These are phyloP conservation scores for Cochlearia excelsa DNA, from an alignment of 345 rosid species.

Conservation along the genomic window DNA sequence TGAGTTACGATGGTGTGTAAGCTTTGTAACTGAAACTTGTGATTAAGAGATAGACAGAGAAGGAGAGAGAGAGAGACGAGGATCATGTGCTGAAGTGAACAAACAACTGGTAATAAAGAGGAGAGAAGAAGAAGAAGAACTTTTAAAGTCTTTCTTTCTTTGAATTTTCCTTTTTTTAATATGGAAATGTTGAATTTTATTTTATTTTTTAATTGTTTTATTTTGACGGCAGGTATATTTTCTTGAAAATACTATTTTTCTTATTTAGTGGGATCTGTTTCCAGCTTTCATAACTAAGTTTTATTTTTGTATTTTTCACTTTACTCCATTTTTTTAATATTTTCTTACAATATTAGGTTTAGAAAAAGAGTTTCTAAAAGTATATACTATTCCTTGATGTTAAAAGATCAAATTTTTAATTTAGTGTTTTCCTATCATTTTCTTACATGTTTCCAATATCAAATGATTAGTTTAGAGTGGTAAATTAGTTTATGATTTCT, in stretches of 20 bases:
- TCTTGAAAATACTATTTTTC: constrained; percentile 8
- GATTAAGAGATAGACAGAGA: constrained; percentile 20
- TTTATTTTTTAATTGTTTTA: background rate
- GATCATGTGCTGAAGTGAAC: constrained; percentile 37
- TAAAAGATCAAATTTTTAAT: too few relatives aligned
- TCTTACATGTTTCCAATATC: too few relatives aligned
- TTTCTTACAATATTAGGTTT: too few relatives aligned
- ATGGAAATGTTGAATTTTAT: background rate
- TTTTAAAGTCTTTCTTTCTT: constrained; percentile 16
- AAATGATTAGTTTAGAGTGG: too few relatives aligned
- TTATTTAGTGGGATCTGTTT: too few relatives aligned
- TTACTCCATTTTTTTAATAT: too few relatives aligned
- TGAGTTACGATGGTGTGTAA: constrained; percentile 22
- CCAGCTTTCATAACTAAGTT: too few relatives aligned
- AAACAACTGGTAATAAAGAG: constrained; percentile 33
- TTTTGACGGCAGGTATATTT: background rate
- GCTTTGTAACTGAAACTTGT: constrained; percentile 32
- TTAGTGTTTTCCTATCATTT: too few relatives aligned
- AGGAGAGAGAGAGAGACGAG: constrained; percentile 28
- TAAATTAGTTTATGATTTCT: too few relatives aligned
- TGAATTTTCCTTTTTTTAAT: constrained; percentile 20
- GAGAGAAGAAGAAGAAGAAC: constrained; percentile 27
- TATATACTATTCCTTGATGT: too few relatives aligned
- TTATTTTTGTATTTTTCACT: too few relatives aligned
- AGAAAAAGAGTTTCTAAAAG: too few relatives aligned